Base-by-base conservation (phyloP, 768 basidiomycete genomes). In the Kwoniella sp. region DNA sequence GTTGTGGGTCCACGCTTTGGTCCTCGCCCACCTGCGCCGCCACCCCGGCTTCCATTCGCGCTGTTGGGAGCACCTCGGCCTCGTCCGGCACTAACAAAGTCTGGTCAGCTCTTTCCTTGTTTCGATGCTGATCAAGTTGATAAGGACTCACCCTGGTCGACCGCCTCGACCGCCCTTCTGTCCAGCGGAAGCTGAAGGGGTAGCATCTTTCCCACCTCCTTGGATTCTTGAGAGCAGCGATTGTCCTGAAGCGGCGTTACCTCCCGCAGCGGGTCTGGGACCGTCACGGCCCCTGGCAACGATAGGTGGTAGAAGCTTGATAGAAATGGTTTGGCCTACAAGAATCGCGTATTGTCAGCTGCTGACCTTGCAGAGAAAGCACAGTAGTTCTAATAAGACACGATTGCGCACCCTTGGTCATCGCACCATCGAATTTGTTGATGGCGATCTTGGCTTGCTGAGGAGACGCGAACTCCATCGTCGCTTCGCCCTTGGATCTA, bases 401-500 rank as follows among this genome's bases (percentile, higher is more conserved):
- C 54, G 29, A n/a, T 23, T 30, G 55, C 70, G 28, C 80, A 93
- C 93, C 91, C 83, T 92, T 95, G 34, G 92, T 91, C 67, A 92
- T 85, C 72, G 91, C 89, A 51, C 92, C 92, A 76, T 93, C 86
- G 65, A 89, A 90, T 69, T 90, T 88, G 68, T 88, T 89, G 82
- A 91, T 91, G 59, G 92, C 93, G 65, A 85, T 84, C 41, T 87
- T 87, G 34, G 93, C 93, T 79, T 95, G 90, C 60, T 85, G 84
- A 20, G 85, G 73, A 1, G 88, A 91, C 82, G 91, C 89, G 82
- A 88, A 95, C 9, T 87, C 85, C 78, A 96, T 83, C 72, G 87
- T 86, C 63, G 90, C 93, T 72, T 87, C 85, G 65, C 93, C 93
- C 22, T 86, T 87, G 52, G 93, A 95, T 79, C 93, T 90, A 71